Conservation (phyloP, 2,329 filamentous ascomycete species). For the Beauveria pseudobassiana region DNA sequence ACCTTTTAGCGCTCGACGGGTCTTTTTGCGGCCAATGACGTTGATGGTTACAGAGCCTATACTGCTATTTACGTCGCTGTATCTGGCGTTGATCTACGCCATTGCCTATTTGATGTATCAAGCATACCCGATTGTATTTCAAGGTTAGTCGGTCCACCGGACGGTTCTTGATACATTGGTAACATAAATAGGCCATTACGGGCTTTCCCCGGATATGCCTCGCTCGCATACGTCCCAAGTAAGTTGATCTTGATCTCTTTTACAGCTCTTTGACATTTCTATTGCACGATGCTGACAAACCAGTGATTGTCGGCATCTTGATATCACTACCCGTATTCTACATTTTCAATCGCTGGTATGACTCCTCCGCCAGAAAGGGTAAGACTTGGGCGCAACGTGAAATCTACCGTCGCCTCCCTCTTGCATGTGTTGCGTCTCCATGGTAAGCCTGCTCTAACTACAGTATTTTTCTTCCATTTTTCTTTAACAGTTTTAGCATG, state of each 20-base stretch:
- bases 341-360: constrained; percentile 23
- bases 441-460: constrained; percentile 46
- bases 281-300: background rate
- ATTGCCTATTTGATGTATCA: constrained; percentile 46
- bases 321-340: constrained; percentile 18
- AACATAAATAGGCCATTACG: constrained; percentile 24
- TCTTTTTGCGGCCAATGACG: constrained; percentile 41
- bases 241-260: constrained; percentile 23
- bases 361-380: constrained; percentile 18
- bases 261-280: too few relatives aligned
- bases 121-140: constrained; percentile 43
- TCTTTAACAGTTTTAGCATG: constrained; percentile 29
- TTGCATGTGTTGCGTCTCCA: constrained; percentile 52
- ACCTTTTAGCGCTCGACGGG: constrained; percentile 32
- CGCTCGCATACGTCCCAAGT: constrained; percentile 41
- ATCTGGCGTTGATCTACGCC: constrained; percentile 44
- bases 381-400: constrained; percentile 25
- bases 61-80: constrained; percentile 38
- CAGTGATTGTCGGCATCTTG: constrained; percentile 23
- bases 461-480: constrained; percentile 20
- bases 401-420: constrained; percentile 29
- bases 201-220: constrained; percentile 38
- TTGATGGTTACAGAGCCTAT: constrained; percentile 43
- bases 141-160: constrained; percentile 17
- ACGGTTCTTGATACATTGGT: background rate